A percentile compares a stretch with the other conserved stretches of the same genome.
phyloP scores from a whole-genome alignment of 306 rosid genomes.

The Styphnolobium japonicum region DNA sequence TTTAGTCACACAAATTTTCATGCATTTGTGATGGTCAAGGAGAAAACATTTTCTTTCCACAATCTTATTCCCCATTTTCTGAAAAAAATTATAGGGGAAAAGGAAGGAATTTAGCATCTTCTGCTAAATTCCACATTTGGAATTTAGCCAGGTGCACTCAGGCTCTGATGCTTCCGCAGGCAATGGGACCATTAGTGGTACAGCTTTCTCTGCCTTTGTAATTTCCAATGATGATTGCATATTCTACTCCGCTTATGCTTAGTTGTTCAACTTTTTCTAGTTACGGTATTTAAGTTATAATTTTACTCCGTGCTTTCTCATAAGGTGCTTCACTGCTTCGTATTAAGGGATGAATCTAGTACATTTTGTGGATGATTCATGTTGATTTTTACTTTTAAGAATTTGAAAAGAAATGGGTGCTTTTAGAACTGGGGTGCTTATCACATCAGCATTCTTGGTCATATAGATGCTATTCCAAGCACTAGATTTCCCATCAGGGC shows the following conservation, averaged over 20 bases:
- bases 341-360: slow-evolving; percentile 25
- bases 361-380: slow-evolving; percentile 9
- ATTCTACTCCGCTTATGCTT: not conserved
- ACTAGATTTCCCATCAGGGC: not conserved
- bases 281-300: not conserved
- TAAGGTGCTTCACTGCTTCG: not conserved
- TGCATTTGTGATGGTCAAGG: slow-evolving; percentile 3
- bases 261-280: not conserved
- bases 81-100: not conserved
- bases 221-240: not conserved
- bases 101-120: slow-evolving; percentile 6
- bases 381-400: not conserved
- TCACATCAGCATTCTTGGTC: too few species aligned
- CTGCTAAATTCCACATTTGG: slow-evolving; percentile 12
- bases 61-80: slow-evolving; percentile 18
- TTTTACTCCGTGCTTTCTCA: not conserved
- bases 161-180: not conserved
- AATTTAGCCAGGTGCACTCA: slow-evolving; percentile 32
- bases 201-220: not conserved
- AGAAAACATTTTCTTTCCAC: slow-evolving; percentile 9
- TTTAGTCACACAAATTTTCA: not conserved
- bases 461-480: too few species aligned
- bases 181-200: not conserved
- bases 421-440: too few species aligned
- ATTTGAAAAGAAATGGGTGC: not conserved